phyloP scores from a whole-genome alignment of 768 basidiomycete genomes.

The Tephrocybe sp. region DNA sequence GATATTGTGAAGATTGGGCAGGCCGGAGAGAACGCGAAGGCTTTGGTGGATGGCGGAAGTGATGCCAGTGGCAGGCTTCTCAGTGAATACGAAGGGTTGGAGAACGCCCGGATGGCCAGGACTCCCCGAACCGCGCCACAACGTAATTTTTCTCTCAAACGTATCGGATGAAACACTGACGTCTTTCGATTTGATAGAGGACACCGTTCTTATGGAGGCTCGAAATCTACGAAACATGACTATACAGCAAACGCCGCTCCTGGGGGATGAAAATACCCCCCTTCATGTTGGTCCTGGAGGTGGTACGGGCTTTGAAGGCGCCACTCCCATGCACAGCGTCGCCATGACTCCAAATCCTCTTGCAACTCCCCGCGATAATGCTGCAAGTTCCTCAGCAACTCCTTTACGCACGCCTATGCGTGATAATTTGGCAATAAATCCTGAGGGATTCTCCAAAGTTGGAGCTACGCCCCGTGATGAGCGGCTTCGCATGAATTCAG shows the following conservation, averaged over 20 bases:
- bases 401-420: constrained; percentile 94
- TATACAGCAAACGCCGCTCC: constrained; percentile 85
- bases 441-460: constrained; percentile 52
- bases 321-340: constrained; percentile 88
- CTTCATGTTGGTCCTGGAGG: constrained; percentile 70
- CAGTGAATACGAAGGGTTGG: constrained; percentile 90
- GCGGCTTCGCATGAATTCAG: constrained; percentile 55
- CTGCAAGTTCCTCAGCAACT: constrained; percentile 54
- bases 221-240: constrained; percentile 94
- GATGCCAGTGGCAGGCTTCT: constrained; percentile 84
- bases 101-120: constrained; percentile 85
- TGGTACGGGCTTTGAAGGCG: constrained; percentile 91
- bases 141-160: constrained; percentile 40
- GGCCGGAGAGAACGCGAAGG: constrained; percentile 85
- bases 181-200: constrained; percentile 55
- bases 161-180: neutral
- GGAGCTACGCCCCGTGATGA: constrained; percentile 78
- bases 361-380: constrained; percentile 70
- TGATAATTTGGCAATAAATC: constrained; percentile 89
- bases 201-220: constrained; percentile 92
- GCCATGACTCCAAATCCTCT: constrained; percentile 96
- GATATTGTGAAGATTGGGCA: constrained; percentile 98
- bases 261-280: constrained; percentile 98
- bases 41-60: constrained; percentile 76
- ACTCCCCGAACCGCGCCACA: constrained; percentile 95